phyloP scores from a whole-genome alignment of 805 yeast species.

The Metschnikowia santaceciliae region DNA sequence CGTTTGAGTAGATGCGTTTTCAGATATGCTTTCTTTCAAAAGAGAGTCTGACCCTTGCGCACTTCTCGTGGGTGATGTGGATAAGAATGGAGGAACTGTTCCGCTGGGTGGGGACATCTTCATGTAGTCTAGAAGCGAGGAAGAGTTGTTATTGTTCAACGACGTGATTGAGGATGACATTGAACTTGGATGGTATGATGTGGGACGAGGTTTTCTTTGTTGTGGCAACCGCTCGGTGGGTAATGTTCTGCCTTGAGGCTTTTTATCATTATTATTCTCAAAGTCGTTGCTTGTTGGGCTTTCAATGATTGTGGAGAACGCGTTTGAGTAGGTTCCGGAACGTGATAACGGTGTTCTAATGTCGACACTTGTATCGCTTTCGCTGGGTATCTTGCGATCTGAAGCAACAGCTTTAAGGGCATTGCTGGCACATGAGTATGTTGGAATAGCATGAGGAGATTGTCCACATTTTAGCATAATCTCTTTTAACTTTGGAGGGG shows the following conservation, averaged over 20 bases:
- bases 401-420: slow-evolving; percentile 74
- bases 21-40: slow-evolving; percentile 19
- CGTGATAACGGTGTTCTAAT: slow-evolving; percentile 4
- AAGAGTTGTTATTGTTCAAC: slow-evolving; percentile 9
- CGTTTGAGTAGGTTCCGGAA: slow-evolving; percentile 29
- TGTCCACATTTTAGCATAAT: slow-evolving; percentile 21
- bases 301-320: slow-evolving; percentile 47
- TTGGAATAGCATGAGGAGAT: slow-evolving; percentile 27
- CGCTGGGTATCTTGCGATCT: slow-evolving; percentile 40
- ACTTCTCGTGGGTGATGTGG: slow-evolving; percentile 38
- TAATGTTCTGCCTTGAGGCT: slow-evolving; percentile 8
- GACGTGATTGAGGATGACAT: slow-evolving; percentile 27
- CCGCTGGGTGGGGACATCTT: slow-evolving; percentile 30
- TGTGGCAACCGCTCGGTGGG: slow-evolving; percentile 38
- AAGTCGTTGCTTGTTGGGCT: slow-evolving; percentile 28
- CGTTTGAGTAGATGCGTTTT: slow-evolving; percentile 10
- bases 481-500: slow-evolving; percentile 7
- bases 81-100: slow-evolving; percentile 33
- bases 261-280: slow-evolving; percentile 4
- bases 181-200: slow-evolving; percentile 74
- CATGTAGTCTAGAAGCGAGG: slow-evolving; percentile 30
- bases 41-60: slow-evolving; percentile 25
- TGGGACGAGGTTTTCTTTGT: slow-evolving; percentile 69
- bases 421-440: slow-evolving; percentile 54
- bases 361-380: slow-evolving; percentile 2